phyloP scores from a whole-genome alignment of 2,329 filamentous ascomycete genomes.

The Didymella sp. region DNA sequence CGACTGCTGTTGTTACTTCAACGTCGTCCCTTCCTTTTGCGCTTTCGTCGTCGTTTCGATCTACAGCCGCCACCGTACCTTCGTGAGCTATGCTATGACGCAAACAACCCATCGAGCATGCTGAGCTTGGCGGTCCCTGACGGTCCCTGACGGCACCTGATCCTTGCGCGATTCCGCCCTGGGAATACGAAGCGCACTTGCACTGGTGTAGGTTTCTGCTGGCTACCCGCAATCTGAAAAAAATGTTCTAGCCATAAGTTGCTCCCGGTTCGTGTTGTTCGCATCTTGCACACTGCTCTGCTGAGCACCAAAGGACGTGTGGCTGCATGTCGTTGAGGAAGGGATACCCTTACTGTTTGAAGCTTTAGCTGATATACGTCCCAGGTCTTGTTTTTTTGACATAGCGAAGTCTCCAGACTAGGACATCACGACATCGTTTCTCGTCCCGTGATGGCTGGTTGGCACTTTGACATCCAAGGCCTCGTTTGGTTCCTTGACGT shows the following conservation, averaged over 20 bases:
- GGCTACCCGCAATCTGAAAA: not conserved
- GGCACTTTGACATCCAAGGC: not conserved
- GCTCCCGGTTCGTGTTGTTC: not conserved
- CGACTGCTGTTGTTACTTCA: not conserved
- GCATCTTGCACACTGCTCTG: not conserved
- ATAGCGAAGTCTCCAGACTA: not conserved
- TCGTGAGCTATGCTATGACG: not conserved
- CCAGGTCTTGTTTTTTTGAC: not conserved
- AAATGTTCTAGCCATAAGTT: too few species aligned
- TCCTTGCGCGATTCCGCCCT: not conserved
- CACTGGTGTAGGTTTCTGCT: not conserved
- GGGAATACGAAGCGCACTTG: not conserved
- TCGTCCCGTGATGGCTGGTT: not conserved
- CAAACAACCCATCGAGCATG: not conserved
- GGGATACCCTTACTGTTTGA: conserved; percentile 9
- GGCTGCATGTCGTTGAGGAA: conserved; percentile 2
- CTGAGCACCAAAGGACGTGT: conserved; percentile 2
- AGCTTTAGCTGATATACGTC: conserved; percentile 3
- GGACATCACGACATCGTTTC: not conserved
- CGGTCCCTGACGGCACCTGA: not conserved
- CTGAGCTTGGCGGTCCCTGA: not conserved
- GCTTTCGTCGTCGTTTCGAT: not conserved
- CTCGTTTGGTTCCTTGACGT: not conserved
- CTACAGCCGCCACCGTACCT: not conserved
- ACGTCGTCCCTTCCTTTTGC: not conserved